Conservation (phyloP, 2,329 filamentous ascomycete genomes). For the Harringtonia lauricola region DNA sequence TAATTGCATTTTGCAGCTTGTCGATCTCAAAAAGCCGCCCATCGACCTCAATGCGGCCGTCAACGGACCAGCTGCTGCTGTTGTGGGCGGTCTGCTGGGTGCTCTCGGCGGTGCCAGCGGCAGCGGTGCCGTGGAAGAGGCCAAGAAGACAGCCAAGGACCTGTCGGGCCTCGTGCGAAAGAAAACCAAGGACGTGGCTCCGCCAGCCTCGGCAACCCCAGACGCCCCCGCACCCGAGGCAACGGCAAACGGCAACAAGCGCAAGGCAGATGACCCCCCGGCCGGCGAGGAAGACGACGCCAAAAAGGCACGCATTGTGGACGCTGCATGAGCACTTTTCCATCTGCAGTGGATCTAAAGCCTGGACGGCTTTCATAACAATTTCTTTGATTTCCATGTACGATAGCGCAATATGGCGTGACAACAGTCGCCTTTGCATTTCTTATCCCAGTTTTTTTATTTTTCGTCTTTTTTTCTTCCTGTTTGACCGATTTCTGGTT, state of each 20-base stretch:
- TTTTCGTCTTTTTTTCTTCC: too few species aligned
- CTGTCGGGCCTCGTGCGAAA: constrained; percentile 65
- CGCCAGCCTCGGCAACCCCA: constrained; percentile 10
- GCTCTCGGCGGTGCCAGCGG: constrained; percentile 40
- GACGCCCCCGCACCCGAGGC: constrained; percentile 8
- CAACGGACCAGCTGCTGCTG: constrained; percentile 36
- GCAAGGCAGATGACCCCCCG: constrained; percentile 26
- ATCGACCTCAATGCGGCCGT: constrained; percentile 46
- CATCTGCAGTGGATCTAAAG: background rate
- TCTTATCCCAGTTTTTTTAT: too few species aligned
- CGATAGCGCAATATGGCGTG: background rate
- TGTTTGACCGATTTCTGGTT: too few species aligned
- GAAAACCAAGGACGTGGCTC: constrained; percentile 32
- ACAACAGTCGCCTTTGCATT: background rate
- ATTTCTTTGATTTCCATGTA: background rate
- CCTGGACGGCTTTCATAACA: too few species aligned
- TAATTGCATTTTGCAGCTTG: constrained; percentile 36
- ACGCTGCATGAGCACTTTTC: background rate
- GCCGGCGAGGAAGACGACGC: constrained; percentile 19
- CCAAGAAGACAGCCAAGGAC: constrained; percentile 63
- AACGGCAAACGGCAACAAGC: constrained; percentile 32
- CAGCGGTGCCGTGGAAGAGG: constrained; percentile 57
- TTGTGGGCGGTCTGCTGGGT: constrained; percentile 49
- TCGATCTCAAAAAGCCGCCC: constrained; percentile 56
- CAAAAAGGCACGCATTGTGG: constrained; percentile 21